These are phyloP conservation scores for Hymenochaete sp. DNA, from an alignment of 1,284 basidiomycete species.

Conservation along the genomic window DNA sequence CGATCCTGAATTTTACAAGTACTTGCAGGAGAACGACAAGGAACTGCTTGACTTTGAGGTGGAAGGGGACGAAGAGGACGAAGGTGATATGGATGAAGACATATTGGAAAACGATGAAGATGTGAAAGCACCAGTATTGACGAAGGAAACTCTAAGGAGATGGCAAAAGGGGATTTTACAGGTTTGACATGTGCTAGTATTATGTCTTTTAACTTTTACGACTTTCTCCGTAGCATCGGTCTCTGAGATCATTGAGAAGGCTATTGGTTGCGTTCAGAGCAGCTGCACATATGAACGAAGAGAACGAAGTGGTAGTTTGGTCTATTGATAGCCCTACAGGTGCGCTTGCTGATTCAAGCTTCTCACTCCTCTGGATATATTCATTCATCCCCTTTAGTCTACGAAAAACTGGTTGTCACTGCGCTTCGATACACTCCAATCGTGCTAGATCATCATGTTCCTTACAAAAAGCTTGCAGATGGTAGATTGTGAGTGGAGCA, in stretches of 20 bases:
- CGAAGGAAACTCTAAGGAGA: conserved; percentile 61
- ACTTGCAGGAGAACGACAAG: conserved; percentile 90
- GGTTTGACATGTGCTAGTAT: conserved; percentile 32
- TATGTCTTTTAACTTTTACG: conserved; percentile 3
- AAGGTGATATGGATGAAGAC: conserved; percentile 33
- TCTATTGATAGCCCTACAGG: conserved; percentile 72
- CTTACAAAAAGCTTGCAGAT: conserved; percentile 73
- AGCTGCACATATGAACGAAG: conserved; percentile 83
- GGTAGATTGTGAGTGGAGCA: conserved; percentile 69
- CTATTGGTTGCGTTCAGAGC: conserved; percentile 85
- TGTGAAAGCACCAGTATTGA: conserved; percentile 55
- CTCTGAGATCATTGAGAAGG: conserved; percentile 78
- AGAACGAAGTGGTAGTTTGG: conserved; percentile 71
- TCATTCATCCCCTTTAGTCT: conserved; percentile 45
- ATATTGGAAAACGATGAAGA: conserved; percentile 33
- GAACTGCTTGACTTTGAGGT: conserved; percentile 78
- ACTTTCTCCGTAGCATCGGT: conserved; percentile 60
- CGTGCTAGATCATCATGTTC: conserved; percentile 80
- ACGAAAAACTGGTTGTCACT: conserved; percentile 87
- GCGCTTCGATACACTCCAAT: conserved; percentile 88
- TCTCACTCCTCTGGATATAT: background rate
- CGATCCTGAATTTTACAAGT: conserved; percentile 98
- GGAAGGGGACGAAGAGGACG: conserved; percentile 27
- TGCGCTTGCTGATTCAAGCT: conserved; percentile 23
- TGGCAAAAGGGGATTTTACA: conserved; percentile 93